Percentiles rank a stretch among this genome's conserved stretches.
Conservation (phyloP, 1,284 basidiomycete species). For the Ustilago sp. region DNA sequence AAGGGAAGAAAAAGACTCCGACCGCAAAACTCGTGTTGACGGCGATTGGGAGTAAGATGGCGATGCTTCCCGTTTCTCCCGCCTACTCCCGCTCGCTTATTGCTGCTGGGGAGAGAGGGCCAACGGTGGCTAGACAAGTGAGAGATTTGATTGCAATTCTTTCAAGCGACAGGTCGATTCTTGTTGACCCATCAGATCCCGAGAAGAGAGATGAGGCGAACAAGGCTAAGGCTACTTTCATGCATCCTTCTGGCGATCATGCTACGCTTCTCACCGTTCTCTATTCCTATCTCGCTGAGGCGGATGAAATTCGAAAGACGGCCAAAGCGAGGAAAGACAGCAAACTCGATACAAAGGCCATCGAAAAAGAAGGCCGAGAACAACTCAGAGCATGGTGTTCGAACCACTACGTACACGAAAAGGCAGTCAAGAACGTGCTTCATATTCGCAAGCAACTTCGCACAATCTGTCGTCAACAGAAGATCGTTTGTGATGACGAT, state of each 20-base stretch:
- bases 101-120: conserved; percentile 56
- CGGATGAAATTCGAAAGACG: conserved; percentile 23
- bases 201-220: conserved; percentile 61
- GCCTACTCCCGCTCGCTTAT: conserved; percentile 61
- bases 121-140: conserved; percentile 52
- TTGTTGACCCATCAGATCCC: conserved; percentile 53
- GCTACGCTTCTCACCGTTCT: conserved; percentile 65
- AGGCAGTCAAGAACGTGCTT: conserved; percentile 58
- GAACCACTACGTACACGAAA: conserved; percentile 60
- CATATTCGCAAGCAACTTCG: conserved; percentile 62
- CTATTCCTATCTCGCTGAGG: conserved; percentile 61
- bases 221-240: conserved; percentile 69
- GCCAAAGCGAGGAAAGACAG: conserved; percentile 14
- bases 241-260: conserved; percentile 63
- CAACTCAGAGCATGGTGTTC: conserved; percentile 71
- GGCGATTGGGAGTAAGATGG: conserved; percentile 58
- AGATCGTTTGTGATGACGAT: conserved; percentile 61
- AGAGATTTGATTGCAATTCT: conserved; percentile 67
- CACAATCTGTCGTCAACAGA: conserved; percentile 56
- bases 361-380: conserved; percentile 32
- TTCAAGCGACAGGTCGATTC: conserved; percentile 55
- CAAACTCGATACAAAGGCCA: conserved; percentile 18
- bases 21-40: conserved; percentile 49
- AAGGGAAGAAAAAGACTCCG: conserved; percentile 6
- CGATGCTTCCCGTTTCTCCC: conserved; percentile 62